These are phyloP conservation scores for Phytophthora chlamydospora DNA, from an alignment of 352 stramenopile species.

Conservation along the genomic window DNA sequence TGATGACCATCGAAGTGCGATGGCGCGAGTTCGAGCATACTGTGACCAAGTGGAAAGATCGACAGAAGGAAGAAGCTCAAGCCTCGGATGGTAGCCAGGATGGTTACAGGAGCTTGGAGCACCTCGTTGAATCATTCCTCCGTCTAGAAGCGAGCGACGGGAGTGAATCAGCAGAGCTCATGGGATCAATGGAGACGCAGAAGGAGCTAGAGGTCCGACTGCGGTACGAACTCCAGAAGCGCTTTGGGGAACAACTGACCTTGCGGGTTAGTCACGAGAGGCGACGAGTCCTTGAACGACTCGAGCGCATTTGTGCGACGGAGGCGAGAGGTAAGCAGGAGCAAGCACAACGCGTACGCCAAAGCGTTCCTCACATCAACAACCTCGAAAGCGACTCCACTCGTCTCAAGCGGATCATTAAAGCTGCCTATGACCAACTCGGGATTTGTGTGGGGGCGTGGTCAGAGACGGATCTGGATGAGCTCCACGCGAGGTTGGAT, in stretches of 20 bases:
- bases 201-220: conserved; percentile 41
- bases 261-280: conserved; percentile 62
- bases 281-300: conserved; percentile 51
- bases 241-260: conserved; percentile 60
- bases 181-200: conserved; percentile 12
- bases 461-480: conserved; percentile 56
- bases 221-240: conserved; percentile 55
- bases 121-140: conserved; percentile 32
- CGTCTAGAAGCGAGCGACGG: conserved; percentile 5
- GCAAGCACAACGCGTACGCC: conserved; percentile 6
- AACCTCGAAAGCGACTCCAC: conserved; percentile 28
- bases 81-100: not conserved
- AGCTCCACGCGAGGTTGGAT: conserved; percentile 31
- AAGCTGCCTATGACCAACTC: conserved; percentile 53
- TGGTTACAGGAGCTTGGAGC: conserved; percentile 10
- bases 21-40: conserved; percentile 22
- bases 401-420: conserved; percentile 34
- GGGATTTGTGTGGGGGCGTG: conserved; percentile 57
- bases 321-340: conserved; percentile 28
- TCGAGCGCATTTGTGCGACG: conserved; percentile 52
- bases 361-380: conserved; percentile 4
- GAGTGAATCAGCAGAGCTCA: not conserved
- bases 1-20: conserved; percentile 11
- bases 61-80: conserved; percentile 3
- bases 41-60: conserved; percentile 26